These are phyloP conservation scores for Aspergillus piperis DNA, from an alignment of 2,329 filamentous ascomycete genomes.

Conservation along the genomic window DNA sequence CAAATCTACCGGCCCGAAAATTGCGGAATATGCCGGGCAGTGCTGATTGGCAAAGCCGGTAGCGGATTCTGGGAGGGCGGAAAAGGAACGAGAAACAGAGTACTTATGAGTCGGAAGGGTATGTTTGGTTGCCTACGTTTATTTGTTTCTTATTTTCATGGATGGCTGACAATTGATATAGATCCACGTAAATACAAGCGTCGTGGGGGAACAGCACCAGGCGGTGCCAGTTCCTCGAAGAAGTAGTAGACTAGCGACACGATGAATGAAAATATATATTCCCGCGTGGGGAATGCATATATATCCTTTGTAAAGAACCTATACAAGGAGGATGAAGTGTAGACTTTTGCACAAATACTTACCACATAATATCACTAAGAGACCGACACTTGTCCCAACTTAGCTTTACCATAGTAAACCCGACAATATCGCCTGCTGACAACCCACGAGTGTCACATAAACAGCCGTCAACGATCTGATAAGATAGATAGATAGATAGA, in stretches of 20 bases:
- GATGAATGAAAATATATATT: not conserved
- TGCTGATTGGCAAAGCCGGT: slow-evolving; percentile 66
- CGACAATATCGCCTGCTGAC: too few species aligned
- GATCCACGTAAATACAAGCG: slow-evolving; percentile 73
- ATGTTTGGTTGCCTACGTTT: slow-evolving; percentile 15
- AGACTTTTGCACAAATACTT: too few species aligned
- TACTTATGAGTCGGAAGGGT: slow-evolving; percentile 70
- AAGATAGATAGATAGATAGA: too few species aligned
- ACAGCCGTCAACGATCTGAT: too few species aligned
- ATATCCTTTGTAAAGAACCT: too few species aligned
- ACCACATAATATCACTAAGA: too few species aligned
- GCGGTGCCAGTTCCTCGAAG: slow-evolving; percentile 29
- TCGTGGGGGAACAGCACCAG: slow-evolving; percentile 47
- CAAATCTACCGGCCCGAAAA: slow-evolving; percentile 76
- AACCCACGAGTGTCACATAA: too few species aligned
- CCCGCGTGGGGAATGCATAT: not conserved
- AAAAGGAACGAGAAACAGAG: slow-evolving; percentile 73
- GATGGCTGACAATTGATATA: slow-evolving; percentile 17
- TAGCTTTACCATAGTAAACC: too few species aligned
- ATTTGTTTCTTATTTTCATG: not conserved
- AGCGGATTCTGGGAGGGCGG: slow-evolving; percentile 86
- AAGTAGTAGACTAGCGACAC: slow-evolving; percentile 14
- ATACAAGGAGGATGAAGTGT: too few species aligned
- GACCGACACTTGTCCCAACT: too few species aligned
- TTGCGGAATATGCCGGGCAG: slow-evolving; percentile 71